Base-by-base conservation (phyloP, 2,329 filamentous ascomycete species). In the Neopestalotiopsis clavispora region DNA sequence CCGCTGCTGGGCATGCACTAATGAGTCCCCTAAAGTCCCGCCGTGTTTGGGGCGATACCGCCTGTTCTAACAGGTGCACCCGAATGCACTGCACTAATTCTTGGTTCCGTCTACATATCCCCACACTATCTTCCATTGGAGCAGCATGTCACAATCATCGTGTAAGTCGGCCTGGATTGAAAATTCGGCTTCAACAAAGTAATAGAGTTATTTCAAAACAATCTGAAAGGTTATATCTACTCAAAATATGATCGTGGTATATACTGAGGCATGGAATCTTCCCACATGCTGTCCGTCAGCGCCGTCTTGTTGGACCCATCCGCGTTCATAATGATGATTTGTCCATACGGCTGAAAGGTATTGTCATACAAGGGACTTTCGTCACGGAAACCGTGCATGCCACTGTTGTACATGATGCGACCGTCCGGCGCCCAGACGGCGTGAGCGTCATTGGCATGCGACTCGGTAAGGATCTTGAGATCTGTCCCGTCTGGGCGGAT, bases 331-430 rank as follows among this genome's bases (percentile, higher is more conserved):
- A 80, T 69, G 59, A 82, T 75, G 59, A 84, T 81, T 75, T 84
- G 81, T 13, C 59, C 59, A 23, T 42, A 61, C 14, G 59, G 59
- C n/a, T 61, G 59, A 4, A 61, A 61, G 6, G 82, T 83, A 45
- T 82, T 69, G 65, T 84, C 82, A 65, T 80, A 84, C 1, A 79
- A 70, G 0, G 78, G 75, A 10, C 77, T 75, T 74, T 84, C 82
- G 52, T 81, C 78, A 45, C 80, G 76, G 74, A 84, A 84, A 2
- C 81, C 82, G 67, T 80, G 84, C 80, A 80, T 80, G 3, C 82
- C 82, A 9, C 75, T 82, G 9, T 73, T 78, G 52, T 77, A 85
- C 71, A 82, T 69, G 45, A 84, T 84, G 3, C 77, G 76, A 6
- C 81, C 80, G 73, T 84, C 82, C 0, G 75, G 73, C 0, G 78